Conservation (phyloP, 805 yeast species). For the Lipomyces chichibuensis region DNA sequence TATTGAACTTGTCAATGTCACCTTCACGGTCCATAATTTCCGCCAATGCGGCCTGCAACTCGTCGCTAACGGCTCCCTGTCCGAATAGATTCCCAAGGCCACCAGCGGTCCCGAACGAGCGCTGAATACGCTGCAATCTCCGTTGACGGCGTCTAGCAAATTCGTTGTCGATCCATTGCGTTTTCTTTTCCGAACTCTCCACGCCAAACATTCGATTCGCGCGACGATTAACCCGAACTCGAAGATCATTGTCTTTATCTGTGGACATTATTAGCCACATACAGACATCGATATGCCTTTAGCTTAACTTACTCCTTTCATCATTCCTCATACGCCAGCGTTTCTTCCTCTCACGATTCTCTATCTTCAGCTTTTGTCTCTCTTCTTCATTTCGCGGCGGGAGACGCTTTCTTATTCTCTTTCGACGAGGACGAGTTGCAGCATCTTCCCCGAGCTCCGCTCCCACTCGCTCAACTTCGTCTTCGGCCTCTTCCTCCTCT, state of each 20-base stretch:
- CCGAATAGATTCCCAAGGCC: constrained; percentile 21
- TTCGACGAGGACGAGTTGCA: constrained; percentile 5
- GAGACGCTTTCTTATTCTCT: constrained; percentile 4
- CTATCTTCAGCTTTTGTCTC: constrained; percentile 62
- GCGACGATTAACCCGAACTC: constrained; percentile 73
- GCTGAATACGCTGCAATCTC: constrained; percentile 51
- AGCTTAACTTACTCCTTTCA: constrained; percentile 52
- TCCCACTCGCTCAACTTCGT: background rate
- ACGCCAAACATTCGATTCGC: constrained; percentile 71
- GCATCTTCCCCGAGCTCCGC: constrained; percentile 7
- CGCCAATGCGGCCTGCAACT: constrained; percentile 38
- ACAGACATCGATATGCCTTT: background rate
- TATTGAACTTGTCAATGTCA: constrained; percentile 36
- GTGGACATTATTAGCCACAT: background rate
- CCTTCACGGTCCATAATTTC: constrained; percentile 37
- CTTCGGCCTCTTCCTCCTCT: constrained; percentile 22
- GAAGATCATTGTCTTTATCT: constrained; percentile 80
- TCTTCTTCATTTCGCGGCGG: constrained; percentile 42
- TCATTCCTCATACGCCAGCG: constrained; percentile 81
- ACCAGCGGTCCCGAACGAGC: constrained; percentile 13
- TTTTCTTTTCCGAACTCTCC: constrained; percentile 54
- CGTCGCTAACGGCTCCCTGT: constrained; percentile 32
- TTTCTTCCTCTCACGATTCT: constrained; percentile 76
- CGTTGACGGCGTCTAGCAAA: constrained; percentile 66
- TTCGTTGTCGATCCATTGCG: constrained; percentile 74